A percentile compares a stretch with the other conserved stretches of the same genome.
phyloP scores from a whole-genome alignment of 1,284 basidiomycete genomes.

The Leccinum griseonigrum region DNA sequence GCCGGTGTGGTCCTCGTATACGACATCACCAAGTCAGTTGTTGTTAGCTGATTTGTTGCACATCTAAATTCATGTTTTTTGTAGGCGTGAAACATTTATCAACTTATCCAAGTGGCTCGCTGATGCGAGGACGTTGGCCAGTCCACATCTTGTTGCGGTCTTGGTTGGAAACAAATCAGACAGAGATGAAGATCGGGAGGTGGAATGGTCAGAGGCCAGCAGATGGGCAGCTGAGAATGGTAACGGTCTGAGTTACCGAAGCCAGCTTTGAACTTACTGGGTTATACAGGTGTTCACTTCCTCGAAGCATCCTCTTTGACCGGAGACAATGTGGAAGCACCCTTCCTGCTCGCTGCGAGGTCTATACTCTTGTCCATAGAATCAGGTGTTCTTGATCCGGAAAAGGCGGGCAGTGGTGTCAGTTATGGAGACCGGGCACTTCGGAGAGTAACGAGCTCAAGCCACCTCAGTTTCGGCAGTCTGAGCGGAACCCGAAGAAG shows the following conservation, averaged over 20 bases:
- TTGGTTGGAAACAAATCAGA: conserved; percentile 97
- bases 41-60: conserved; percentile 3
- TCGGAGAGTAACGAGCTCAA: conserved; percentile 81
- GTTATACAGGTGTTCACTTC: conserved; percentile 76
- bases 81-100: conserved; percentile 75
- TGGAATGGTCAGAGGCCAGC: conserved; percentile 92
- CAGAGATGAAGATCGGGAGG: conserved; percentile 90
- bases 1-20: conserved; percentile 95
- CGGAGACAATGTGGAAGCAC: conserved; percentile 92
- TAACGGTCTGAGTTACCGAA: conserved; percentile 29
- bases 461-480: conserved; percentile 78
- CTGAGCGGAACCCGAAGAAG: conserved; percentile 60
- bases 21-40: conserved; percentile 87
- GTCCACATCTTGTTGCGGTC: conserved; percentile 86
- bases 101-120: conserved; percentile 87
- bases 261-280: conserved; percentile 4
- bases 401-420: conserved; percentile 90
- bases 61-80: conserved; percentile 17
- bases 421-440: conserved; percentile 94
- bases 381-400: conserved; percentile 87
- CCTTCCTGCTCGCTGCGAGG: conserved; percentile 88
- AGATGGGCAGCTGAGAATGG: conserved; percentile 94
- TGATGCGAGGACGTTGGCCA: conserved; percentile 87
- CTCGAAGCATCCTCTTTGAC: conserved; percentile 91
- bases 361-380: conserved; percentile 94